Evolutionary conservation across 768 basidiomycete species (phyloP).

Genomic region (Neoboletus subvelutipes): DNA sequence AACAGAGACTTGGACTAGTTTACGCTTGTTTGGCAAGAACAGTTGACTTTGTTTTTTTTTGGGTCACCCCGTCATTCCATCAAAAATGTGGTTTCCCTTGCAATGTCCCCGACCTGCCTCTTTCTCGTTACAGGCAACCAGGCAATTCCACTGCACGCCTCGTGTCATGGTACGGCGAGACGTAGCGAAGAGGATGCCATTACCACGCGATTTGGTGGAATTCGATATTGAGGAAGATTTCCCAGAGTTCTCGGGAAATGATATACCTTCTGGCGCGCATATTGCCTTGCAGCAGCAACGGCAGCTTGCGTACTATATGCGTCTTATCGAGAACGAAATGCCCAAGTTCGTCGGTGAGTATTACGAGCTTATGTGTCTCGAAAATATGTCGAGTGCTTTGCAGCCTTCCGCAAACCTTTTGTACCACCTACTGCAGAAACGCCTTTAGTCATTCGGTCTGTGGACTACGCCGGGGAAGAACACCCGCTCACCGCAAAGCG

Average conservation of each 20-base stretch:
- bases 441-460: constrained; percentile 69
- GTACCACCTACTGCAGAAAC: constrained; percentile 55
- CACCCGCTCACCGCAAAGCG: constrained; percentile 75
- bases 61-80: background rate
- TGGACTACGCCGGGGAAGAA: constrained; percentile 74
- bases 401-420: constrained; percentile 84
- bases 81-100: constrained; percentile 22
- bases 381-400: constrained; percentile 5
- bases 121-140: constrained; percentile 8
- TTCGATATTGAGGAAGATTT: constrained; percentile 38
- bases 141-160: constrained; percentile 29
- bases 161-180: constrained; percentile 17
- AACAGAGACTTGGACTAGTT: constrained; percentile 15
- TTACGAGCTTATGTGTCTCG: constrained; percentile 5
- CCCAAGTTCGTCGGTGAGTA: constrained; percentile 77
- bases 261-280: constrained; percentile 71
- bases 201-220: constrained; percentile 40
- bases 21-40: constrained; percentile 25
- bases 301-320: constrained; percentile 70
- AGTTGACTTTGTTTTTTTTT: background rate
- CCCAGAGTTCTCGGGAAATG: constrained; percentile 42
- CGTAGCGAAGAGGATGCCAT: constrained; percentile 27
- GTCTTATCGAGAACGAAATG: constrained; percentile 87
- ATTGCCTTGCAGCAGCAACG: constrained; percentile 71
- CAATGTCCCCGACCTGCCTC: constrained; percentile 17